Evolutionary conservation across 2,329 filamentous ascomycete species (phyloP).

Genomic region (Colletotrichum echinochloae): DNA sequence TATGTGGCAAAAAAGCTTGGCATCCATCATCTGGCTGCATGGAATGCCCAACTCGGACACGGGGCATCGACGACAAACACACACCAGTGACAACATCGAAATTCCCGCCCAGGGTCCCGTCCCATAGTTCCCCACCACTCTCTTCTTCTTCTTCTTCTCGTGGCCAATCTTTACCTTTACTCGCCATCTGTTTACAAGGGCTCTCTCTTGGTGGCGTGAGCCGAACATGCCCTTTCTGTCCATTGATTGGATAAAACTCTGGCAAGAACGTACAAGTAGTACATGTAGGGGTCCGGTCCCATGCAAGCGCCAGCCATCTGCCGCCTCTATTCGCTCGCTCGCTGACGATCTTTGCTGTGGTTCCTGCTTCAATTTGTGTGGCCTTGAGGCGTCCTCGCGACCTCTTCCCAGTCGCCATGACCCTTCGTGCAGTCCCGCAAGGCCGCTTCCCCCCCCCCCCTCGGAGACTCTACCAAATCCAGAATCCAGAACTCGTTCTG

Average conservation of each 20-base stretch:
- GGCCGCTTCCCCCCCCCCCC: not conserved
- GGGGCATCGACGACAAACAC: conserved; percentile 1
- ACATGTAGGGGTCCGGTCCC: conserved; percentile 13
- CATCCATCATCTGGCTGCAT: conserved; percentile 32
- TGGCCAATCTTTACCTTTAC: not conserved
- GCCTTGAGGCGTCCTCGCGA: not conserved
- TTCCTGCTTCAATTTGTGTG: conserved; percentile 31
- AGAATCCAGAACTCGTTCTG: conserved; percentile 4
- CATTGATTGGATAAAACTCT: conserved; percentile 28
- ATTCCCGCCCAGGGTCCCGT: conserved; percentile 19
- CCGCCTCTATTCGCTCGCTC: conserved; percentile 27
- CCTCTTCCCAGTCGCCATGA: conserved; percentile 25
- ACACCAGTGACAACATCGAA: conserved; percentile 2
- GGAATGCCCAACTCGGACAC: conserved; percentile 18
- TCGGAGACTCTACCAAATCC: conserved; percentile 26
- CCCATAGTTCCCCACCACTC: conserved; percentile 16
- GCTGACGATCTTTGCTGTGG: conserved; percentile 39
- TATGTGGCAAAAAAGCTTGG: conserved; percentile 40
- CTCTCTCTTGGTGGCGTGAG: conserved; percentile 17
- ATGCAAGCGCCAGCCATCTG: conserved; percentile 39
- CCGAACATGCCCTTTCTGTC: conserved; percentile 1
- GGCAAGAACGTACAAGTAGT: too few relatives aligned
- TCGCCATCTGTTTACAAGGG: conserved; percentile 27
- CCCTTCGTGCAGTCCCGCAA: conserved; percentile 34
- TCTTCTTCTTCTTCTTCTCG: conserved; percentile 2